These are phyloP conservation scores for Vaccinium corymbosum DNA, from an alignment of 148 eudicot genomes.

Conservation along the genomic window DNA sequence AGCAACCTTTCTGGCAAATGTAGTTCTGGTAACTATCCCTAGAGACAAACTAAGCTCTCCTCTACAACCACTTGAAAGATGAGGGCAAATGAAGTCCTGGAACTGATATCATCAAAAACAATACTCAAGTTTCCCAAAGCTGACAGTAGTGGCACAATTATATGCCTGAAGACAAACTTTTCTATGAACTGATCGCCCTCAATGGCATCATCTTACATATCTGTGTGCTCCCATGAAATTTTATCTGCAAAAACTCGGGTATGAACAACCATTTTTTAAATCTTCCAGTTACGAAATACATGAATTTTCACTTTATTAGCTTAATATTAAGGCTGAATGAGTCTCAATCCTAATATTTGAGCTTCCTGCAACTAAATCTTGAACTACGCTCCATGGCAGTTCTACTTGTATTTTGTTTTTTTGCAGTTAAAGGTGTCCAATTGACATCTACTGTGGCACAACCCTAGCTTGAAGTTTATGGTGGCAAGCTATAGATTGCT, in stretches of 20 bases:
- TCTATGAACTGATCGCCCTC: background rate
- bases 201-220: background rate
- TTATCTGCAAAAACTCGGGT: too few relatives aligned
- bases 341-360: background rate
- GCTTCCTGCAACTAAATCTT: background rate
- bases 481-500: conserved; percentile 5
- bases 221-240: too few relatives aligned
- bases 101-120: background rate
- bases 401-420: background rate
- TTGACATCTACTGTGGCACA: background rate
- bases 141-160: background rate
- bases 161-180: background rate
- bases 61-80: background rate
- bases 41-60: background rate
- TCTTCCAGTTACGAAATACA: too few relatives aligned
- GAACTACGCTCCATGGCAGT: background rate
- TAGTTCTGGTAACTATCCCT: background rate
- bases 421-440: background rate
- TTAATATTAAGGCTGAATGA: background rate
- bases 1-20: too few relatives aligned
- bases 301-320: background rate
- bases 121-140: background rate
- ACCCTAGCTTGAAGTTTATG: background rate
- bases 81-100: background rate
- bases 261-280: too few relatives aligned